A percentile compares a stretch with the other conserved stretches of the same genome.
phyloP scores from a whole-genome alignment of 2,329 filamentous ascomycete genomes.

The Xylaria digitata region DNA sequence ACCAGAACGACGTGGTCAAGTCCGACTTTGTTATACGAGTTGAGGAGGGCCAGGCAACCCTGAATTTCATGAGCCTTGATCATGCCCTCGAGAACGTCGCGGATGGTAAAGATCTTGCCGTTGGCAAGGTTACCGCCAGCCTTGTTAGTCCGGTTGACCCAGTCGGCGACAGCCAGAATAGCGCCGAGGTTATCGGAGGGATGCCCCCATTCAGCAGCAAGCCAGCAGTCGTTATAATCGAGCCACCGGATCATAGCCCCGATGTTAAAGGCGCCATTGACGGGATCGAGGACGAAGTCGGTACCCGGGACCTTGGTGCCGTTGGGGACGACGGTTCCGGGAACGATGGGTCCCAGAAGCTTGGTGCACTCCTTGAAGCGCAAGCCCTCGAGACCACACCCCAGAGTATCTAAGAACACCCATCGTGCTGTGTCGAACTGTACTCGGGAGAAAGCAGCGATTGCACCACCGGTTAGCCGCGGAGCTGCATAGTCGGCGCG shows the following conservation, averaged over 20 bases:
- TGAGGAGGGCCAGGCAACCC: slow-evolving; percentile 94
- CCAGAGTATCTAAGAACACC: slow-evolving; percentile 96
- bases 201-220: slow-evolving; percentile 98
- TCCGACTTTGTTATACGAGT: slow-evolving; percentile 99
- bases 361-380: slow-evolving; percentile 97
- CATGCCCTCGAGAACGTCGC: slow-evolving; percentile 95
- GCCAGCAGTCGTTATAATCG: slow-evolving; percentile 99
- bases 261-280: slow-evolving; percentile 98
- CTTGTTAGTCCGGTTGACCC: slow-evolving; percentile 91
- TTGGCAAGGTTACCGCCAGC: slow-evolving; percentile 81
- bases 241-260: slow-evolving; percentile 99
- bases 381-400: slow-evolving; percentile 94
- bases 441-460: slow-evolving; percentile 25
- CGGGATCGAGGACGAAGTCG: slow-evolving; percentile 91
- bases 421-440: slow-evolving; percentile 96
- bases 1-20: slow-evolving; percentile 97
- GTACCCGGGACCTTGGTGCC: slow-evolving; percentile 93
- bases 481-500: slow-evolving; percentile 33
- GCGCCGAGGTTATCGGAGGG: slow-evolving; percentile 98
- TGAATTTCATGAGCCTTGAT: slow-evolving; percentile 99
- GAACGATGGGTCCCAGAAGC: slow-evolving; percentile 90
- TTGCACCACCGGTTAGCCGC: slow-evolving; percentile 45
- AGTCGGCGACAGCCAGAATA: slow-evolving; percentile 96
- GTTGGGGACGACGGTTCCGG: slow-evolving; percentile 90
- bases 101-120: slow-evolving; percentile 87